Evolutionary conservation across 148 eudicot species (phyloP), one percentile per base, ranked within the genome.

Genomic region (Persicaria maculosa): DNA sequence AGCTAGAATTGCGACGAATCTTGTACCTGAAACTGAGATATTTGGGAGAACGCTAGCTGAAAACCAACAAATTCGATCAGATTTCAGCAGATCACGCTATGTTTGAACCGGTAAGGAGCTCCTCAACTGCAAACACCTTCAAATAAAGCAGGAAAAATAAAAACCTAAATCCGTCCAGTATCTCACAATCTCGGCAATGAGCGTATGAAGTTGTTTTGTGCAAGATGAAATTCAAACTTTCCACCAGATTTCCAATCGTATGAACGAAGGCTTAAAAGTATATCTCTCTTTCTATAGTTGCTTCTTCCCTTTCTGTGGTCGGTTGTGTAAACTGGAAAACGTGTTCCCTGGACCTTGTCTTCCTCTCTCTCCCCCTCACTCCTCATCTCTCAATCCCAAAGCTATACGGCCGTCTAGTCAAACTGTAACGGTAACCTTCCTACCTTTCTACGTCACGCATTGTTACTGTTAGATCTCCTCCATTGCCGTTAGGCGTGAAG

Each of bases 381-480:
- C 59, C 20, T 19, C 64, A 36, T 46, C 40, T 40, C 47, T 65
- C 70, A 43, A 65, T 65, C 70, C 47, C 70, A 14, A 43, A 65
- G 36, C 8, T 14, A 65, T 65, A 40, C 46, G 70, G 19, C 70
- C 70, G 70, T 65, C 70, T 15, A 40, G 70, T 65, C 70, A 65
- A 65, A 65, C 70, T 0, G 70, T 65, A 65, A 65, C 70, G 70
- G 70, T 65, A 65, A 65, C 70, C 70, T 65, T 65, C 47, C 70
- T 65, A 40, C 20, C 17, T 11, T 65, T 31, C 70, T 40, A 65
- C 70, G 70, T 6, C 31, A 65, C 70, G 70, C 47, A 17, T 15
- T 65, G 36, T 20, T 59, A 19, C 31, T 1, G 44, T 25, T 12
- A 31, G 12, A 5, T 15, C 68, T 9, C 44, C 16, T 10, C 68